These are phyloP conservation scores for Aspergillus glaucus DNA, from an alignment of 2,329 filamentous ascomycete genomes.

Conservation along the genomic window DNA sequence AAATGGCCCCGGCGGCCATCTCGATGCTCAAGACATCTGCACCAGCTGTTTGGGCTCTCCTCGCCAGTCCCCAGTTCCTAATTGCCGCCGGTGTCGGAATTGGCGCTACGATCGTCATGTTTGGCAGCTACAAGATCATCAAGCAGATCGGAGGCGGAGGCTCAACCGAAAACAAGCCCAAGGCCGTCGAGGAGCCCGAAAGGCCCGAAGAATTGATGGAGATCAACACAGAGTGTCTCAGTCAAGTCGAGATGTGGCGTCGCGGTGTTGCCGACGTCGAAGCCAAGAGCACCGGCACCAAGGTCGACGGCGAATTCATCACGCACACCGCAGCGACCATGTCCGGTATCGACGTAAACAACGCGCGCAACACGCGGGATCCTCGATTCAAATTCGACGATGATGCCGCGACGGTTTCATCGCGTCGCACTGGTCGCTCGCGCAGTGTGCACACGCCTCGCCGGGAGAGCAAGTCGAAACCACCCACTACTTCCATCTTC, in stretches of 20 bases:
- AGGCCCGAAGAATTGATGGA: slow-evolving; percentile 54
- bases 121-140: slow-evolving; percentile 96
- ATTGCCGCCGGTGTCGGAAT: slow-evolving; percentile 85
- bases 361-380: slow-evolving; percentile 23
- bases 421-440: slow-evolving; percentile 30
- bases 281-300: slow-evolving; percentile 50
- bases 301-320: slow-evolving; percentile 61
- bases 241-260: slow-evolving; percentile 57
- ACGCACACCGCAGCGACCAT: slow-evolving; percentile 51
- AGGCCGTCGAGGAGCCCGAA: slow-evolving; percentile 14
- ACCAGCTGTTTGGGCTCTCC: slow-evolving; percentile 76
- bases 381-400: slow-evolving; percentile 32
- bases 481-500: slow-evolving; percentile 9
- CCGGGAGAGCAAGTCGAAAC: slow-evolving; percentile 12
- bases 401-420: slow-evolving; percentile 28
- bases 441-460: slow-evolving; percentile 16
- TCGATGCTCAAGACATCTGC: slow-evolving; percentile 70
- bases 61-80: slow-evolving; percentile 87
- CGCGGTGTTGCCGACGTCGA: slow-evolving; percentile 57
- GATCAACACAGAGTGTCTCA: slow-evolving; percentile 45
- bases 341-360: slow-evolving; percentile 38
- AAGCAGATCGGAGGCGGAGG: slow-evolving; percentile 59
- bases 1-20: slow-evolving; percentile 78
- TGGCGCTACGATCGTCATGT: slow-evolving; percentile 90
- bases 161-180: slow-evolving; percentile 1